phyloP scores from a whole-genome alignment of 805 yeast species.

The Starmera amethionina region DNA sequence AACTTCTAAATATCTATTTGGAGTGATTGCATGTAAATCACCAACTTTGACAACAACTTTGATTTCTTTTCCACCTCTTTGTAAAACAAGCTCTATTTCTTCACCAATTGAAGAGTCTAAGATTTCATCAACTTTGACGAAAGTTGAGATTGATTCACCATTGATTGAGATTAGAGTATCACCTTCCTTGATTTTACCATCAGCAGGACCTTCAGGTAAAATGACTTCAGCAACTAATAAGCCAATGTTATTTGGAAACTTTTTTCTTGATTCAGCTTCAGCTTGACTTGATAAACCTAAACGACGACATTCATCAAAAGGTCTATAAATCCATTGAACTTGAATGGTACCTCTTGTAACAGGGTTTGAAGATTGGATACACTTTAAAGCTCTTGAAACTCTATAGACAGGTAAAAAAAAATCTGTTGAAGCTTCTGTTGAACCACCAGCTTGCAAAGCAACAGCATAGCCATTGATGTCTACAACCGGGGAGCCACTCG shows the following conservation, averaged over 20 bases:
- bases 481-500: slow-evolving; percentile 95
- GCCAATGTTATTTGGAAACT: slow-evolving; percentile 70
- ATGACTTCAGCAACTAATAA: slow-evolving; percentile 74
- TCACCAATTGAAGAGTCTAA: slow-evolving; percentile 64
- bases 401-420: slow-evolving; percentile 82
- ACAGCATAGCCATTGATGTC: slow-evolving; percentile 80
- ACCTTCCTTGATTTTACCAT: slow-evolving; percentile 66
- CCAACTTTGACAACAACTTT: slow-evolving; percentile 47
- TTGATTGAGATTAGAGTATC: slow-evolving; percentile 73
- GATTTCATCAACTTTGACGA: slow-evolving; percentile 74
- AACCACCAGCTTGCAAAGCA: slow-evolving; percentile 92
- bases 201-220: slow-evolving; percentile 81
- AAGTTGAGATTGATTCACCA: slow-evolving; percentile 52
- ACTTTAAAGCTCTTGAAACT: slow-evolving; percentile 69
- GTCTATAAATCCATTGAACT: slow-evolving; percentile 78
- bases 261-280: slow-evolving; percentile 57
- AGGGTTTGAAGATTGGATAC: slow-evolving; percentile 48
- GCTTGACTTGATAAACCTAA: slow-evolving; percentile 71
- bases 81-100: slow-evolving; percentile 44
- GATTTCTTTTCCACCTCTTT: slow-evolving; percentile 63
- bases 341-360: slow-evolving; percentile 89
- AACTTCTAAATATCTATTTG: slow-evolving; percentile 69
- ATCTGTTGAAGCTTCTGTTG: slow-evolving; percentile 85
- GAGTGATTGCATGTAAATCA: slow-evolving; percentile 75
- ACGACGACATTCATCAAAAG: slow-evolving; percentile 85